phyloP scores from a whole-genome alignment of 257 asterid genomes.

The Plantago ovata region DNA sequence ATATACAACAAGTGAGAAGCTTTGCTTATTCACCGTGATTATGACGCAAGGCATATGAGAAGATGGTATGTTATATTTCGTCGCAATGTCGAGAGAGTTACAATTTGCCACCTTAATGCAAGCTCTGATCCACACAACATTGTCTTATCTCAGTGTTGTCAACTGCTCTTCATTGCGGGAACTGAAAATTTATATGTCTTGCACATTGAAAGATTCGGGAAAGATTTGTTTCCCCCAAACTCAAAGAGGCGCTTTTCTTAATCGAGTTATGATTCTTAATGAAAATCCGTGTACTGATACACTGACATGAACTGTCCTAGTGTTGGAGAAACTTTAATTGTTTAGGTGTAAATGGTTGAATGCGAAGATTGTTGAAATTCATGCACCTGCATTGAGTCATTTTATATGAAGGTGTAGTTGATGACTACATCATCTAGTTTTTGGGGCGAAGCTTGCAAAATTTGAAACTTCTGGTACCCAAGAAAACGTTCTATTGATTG shows the following conservation, averaged over 20 bases:
- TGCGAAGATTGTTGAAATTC: constrained; percentile 1
- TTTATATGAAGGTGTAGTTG: too few relatives aligned
- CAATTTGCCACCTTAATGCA: too few relatives aligned
- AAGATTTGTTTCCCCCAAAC: neutral
- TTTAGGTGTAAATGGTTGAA: neutral
- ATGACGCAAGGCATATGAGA: neutral
- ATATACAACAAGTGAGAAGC: neutral
- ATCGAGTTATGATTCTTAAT: neutral
- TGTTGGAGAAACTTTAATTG: neutral
- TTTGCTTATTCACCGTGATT: neutral
- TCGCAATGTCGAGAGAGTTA: neutral
- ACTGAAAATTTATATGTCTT: neutral
- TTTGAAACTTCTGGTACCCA: neutral
- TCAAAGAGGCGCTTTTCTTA: neutral
- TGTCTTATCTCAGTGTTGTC: neutral
- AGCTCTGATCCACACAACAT: too few relatives aligned
- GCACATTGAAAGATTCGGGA: neutral
- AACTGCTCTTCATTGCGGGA: neutral
- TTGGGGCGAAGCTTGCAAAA: neutral
- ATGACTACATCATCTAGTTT: neutral
- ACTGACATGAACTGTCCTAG: neutral
- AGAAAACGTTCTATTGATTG: too few relatives aligned
- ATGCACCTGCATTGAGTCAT: neutral
- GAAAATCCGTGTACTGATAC: neutral
- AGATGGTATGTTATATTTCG: neutral